Base-by-base conservation (phyloP, 2,329 filamentous ascomycete genomes). In the Penicillium crustosum region DNA sequence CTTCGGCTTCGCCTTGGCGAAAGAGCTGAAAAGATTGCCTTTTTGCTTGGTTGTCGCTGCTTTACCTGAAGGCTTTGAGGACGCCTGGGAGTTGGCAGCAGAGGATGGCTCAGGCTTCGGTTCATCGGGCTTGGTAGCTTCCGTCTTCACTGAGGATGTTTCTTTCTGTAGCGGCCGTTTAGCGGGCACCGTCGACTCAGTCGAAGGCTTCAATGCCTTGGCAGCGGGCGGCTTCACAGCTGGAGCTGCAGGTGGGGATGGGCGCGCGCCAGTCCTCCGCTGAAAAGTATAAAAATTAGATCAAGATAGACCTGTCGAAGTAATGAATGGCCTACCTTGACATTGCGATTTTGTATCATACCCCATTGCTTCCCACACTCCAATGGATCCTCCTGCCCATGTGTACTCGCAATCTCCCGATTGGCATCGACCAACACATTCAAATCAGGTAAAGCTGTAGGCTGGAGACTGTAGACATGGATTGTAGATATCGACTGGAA, bases 391-490 rank as follows among this genome's bases (percentile, higher is more conserved):
- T 89, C 84, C 13, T 80, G 75, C 10, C 77, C 75, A 51, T 83
- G 79, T 3, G 86, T 78, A 8, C 80, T 79, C 19, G 82, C 76
- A 10, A 90, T 79, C 59, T 90, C 84, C 27, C 85, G 82, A 42
- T 86, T 85, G 39, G 87, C 84, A 54, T 94, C 88, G 4, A 87
- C 85, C 39, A 97, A 79, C 0, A 88, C 73, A 66, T 90, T 85
- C 19, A 94, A 75, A 68, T 93, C 87, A 73, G 87, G 88, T 17
- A 92, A 79, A 1, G 86, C 83, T 38, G 86, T 83, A 1, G 89
- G 83, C 42, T 90, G 87, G 19, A 97, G 71, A 68, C 92, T 96
- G 78, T 97, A 97, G 43, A 97, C 78, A 67, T 97, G 91, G 59
- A 96, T 87, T 0, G 90, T 89, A 0, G 81, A 82, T 53, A 96